Percentiles rank a stretch among this genome's conserved stretches.
These are phyloP conservation scores for Helicostylum pulchrum DNA, from an alignment of 192 early-diverging fungal genomes.

Conservation along the genomic window DNA sequence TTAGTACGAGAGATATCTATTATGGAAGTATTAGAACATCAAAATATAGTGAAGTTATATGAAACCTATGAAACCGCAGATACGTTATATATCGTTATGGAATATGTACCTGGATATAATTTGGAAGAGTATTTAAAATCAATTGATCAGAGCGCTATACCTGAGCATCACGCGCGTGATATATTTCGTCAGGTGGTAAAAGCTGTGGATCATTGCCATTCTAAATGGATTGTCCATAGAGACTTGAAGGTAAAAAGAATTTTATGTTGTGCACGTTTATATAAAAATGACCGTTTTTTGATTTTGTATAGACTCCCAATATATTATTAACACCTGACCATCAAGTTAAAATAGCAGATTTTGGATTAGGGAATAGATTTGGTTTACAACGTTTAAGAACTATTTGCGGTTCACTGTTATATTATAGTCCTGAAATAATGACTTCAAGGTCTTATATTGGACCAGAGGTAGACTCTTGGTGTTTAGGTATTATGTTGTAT, in stretches of 20 bases:
- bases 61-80: conserved; percentile 79
- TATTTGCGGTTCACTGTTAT: conserved; percentile 90
- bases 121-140: conserved; percentile 80
- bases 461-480: conserved; percentile 95
- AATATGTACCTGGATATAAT: conserved; percentile 81
- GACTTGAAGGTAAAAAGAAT: conserved; percentile 83
- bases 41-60: conserved; percentile 83
- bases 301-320: conserved; percentile 54
- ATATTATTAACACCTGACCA: conserved; percentile 73
- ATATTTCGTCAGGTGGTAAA: conserved; percentile 85
- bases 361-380: conserved; percentile 86
- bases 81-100: conserved; percentile 83
- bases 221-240: conserved; percentile 67
- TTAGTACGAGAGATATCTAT: conserved; percentile 77
- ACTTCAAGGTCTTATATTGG: conserved; percentile 84
- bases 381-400: conserved; percentile 71
- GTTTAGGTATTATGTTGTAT: conserved; percentile 85
- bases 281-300: not conserved
- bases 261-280: not conserved
- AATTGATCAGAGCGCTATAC: conserved; percentile 50
- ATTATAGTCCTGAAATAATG: conserved; percentile 87
- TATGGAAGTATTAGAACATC: conserved; percentile 85
- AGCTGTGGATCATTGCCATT: conserved; percentile 72
- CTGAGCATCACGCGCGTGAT: conserved; percentile 77
- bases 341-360: conserved; percentile 83